Base-by-base conservation (phyloP, 768 basidiomycete genomes). In the Hemileccinum rubropunctum region DNA sequence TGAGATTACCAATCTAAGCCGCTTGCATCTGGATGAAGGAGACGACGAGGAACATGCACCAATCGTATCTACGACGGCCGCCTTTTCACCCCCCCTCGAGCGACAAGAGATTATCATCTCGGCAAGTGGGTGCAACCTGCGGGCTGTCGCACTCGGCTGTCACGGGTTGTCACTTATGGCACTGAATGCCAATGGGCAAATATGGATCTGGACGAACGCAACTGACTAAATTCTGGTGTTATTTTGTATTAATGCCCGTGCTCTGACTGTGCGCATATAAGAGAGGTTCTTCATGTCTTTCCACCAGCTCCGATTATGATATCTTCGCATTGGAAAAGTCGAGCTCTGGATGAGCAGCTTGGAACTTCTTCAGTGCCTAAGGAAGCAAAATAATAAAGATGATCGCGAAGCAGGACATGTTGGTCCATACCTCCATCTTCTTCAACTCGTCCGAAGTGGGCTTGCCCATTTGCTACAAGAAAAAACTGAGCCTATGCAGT, bases 301-400 rank as follows among this genome's bases (percentile, higher is more conserved):
- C 35, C 7, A 40, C 23, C 15, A 40, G 36, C 18, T 13, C n/a
- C 41, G 6, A 15, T 50, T 74, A 92, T 53, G 86, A 86, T 48
- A 93, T 88, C 67, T 92, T 92, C 10, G 90, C 93, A 12, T 94
- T 86, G 23, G 88, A 90, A 66, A 98, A 95, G 68, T 98, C 95
- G 61, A 98, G 76, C 67, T 98, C 95, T 1, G 95, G 95, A 67
- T 98, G 94, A 34, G 82, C 80, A 1, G 74, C 83, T 71, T 94
- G 89, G 73, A 98, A 97, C 68, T 88, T 94, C 71, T 84, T 82
- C 50, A 98, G 71, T 39, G 89, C 84, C 86, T 94, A 52, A 23
- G 15, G 13, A 37, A 42, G 41, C 33, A 23, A 43, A 36, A 48
- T 34, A 36, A 11, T 47, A 18, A 52, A 33, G n/a, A 30, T 6